These are phyloP conservation scores for Xylariaceae sp. DNA, from an alignment of 2,329 filamentous ascomycete species.

Conservation along the genomic window DNA sequence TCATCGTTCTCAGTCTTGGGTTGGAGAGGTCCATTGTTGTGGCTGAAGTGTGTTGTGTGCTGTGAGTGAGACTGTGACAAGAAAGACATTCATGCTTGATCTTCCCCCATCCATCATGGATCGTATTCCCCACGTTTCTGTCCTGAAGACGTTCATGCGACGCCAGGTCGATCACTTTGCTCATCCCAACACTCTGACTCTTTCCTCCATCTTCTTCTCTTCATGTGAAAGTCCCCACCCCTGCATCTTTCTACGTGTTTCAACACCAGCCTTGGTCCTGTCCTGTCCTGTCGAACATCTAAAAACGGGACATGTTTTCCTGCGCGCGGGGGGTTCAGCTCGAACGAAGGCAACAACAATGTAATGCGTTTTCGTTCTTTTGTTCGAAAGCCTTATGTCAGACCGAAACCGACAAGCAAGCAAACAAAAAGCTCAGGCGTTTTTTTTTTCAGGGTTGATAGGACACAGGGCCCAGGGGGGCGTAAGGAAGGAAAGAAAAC, in stretches of 20 bases:
- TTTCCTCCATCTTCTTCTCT: not conserved
- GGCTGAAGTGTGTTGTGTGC: not conserved
- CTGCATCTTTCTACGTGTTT: not conserved
- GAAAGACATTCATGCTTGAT: not conserved
- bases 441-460: no score
- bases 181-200: not conserved
- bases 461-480: no score
- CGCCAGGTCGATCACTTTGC: not conserved
- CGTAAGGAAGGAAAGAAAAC: not conserved
- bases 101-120: not conserved
- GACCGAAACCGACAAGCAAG: not conserved
- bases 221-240: constrained; percentile 3
- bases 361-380: no score
- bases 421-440: no score
- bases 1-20: no score
- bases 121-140: not conserved
- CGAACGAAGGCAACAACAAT: no score
- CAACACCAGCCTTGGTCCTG: not conserved
- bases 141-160: not conserved
- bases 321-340: no score
- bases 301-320: no score
- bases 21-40: no score
- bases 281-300: no score
- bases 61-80: not conserved
- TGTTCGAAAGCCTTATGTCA: constrained; percentile 3